Conservation (phyloP, 1,139 yeast species). For the Pichia sp. region DNA sequence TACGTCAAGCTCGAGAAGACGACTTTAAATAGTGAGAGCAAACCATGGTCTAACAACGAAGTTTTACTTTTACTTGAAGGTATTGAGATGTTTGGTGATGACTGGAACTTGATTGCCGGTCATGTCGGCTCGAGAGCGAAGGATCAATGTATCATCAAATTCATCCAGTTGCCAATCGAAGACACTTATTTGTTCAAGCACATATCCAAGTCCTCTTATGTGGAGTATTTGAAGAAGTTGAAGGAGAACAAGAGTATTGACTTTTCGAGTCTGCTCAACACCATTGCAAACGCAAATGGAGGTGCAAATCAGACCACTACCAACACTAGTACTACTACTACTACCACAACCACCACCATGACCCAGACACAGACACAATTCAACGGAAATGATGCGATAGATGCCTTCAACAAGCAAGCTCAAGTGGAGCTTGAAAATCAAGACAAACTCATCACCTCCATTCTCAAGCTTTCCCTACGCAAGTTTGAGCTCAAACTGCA, state of each 20-base stretch:
- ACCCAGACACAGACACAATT: not conserved
- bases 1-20: slow-evolving; percentile 61
- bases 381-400: no score
- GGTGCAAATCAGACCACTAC: not conserved
- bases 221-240: slow-evolving; percentile 17
- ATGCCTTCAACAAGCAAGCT: no score
- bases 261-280: slow-evolving; percentile 5
- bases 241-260: slow-evolving; percentile 9
- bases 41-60: slow-evolving; percentile 86
- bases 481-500: slow-evolving; percentile 49
- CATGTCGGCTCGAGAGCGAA: slow-evolving; percentile 84
- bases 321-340: slow-evolving; percentile 1
- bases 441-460: slow-evolving; percentile 34
- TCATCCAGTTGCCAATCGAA: slow-evolving; percentile 89
- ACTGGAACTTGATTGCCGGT: slow-evolving; percentile 84
- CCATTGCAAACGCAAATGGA: not conserved
- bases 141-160: slow-evolving; percentile 83
- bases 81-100: slow-evolving; percentile 76
- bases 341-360: slow-evolving; percentile 8
- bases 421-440: slow-evolving; percentile 12
- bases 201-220: slow-evolving; percentile 24
- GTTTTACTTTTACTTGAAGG: slow-evolving; percentile 78
- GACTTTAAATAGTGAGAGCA: slow-evolving; percentile 28
- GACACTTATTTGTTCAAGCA: slow-evolving; percentile 65
- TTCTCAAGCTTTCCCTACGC: slow-evolving; percentile 49